A percentile compares a stretch with the other conserved stretches of the same genome.
These are phyloP conservation scores for Picochlorum costavermella DNA, from an alignment of 139 green algal species.

Conservation along the genomic window DNA sequence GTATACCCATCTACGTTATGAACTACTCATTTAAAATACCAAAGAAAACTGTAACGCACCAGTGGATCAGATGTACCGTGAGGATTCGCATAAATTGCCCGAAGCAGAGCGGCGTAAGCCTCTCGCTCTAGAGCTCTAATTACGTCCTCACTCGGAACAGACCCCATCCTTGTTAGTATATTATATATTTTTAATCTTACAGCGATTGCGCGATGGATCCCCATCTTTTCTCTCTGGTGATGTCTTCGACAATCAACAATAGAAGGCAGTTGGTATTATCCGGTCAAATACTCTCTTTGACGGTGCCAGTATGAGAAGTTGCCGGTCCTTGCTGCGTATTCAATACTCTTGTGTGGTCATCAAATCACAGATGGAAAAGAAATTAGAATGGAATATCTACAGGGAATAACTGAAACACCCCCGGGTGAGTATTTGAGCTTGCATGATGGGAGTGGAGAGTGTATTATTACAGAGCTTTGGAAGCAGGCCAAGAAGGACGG, in stretches of 20 bases:
- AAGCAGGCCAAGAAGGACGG: neutral
- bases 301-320: too few species aligned
- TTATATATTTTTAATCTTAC: neutral
- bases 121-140: slow-evolving; percentile 28
- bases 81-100: slow-evolving; percentile 23
- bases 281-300: too few species aligned
- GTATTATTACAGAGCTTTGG: neutral
- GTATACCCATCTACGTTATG: neutral
- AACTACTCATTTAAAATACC: neutral
- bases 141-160: neutral
- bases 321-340: too few species aligned
- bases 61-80: neutral
- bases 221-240: too few species aligned
- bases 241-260: too few species aligned
- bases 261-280: too few species aligned
- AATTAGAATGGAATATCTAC: too few species aligned
- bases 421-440: too few species aligned
- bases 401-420: too few species aligned
- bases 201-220: neutral
- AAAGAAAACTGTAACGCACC: neutral
- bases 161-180: neutral
- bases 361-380: too few species aligned
- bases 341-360: too few species aligned
- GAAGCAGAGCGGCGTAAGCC: slow-evolving; percentile 32
- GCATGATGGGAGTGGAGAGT: too few species aligned